Conservation (phyloP, 2,329 filamentous ascomycete genomes). For the Colletotrichum lupini region DNA sequence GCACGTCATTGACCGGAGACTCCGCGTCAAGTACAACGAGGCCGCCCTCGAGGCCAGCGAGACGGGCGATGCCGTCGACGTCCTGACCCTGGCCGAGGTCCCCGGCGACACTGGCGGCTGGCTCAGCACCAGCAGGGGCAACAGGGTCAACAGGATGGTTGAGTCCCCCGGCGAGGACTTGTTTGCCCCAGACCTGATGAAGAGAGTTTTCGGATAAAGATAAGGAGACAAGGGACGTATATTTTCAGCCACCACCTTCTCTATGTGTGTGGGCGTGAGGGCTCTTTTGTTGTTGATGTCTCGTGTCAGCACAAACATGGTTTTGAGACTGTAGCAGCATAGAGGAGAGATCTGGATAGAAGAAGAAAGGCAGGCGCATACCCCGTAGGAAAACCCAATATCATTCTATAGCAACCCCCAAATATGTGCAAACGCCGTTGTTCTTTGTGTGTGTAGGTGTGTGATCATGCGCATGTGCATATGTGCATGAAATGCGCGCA, state of each 20-base stretch:
- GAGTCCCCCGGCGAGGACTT: conserved; percentile 73
- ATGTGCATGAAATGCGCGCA: neutral
- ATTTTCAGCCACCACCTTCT: neutral
- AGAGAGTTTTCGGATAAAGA: conserved; percentile 69
- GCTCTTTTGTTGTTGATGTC: conserved; percentile 50
- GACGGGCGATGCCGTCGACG: conserved; percentile 46
- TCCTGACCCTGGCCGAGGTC: conserved; percentile 59
- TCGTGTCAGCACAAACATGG: conserved; percentile 21
- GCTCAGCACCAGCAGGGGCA: conserved; percentile 79
- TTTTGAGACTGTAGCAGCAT: conserved; percentile 1
- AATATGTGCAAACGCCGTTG: conserved; percentile 31
- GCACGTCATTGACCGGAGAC: conserved; percentile 84
- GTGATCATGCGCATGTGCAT: neutral
- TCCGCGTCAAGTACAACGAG: conserved; percentile 63
- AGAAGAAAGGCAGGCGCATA: conserved; percentile 35
- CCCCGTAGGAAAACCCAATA: conserved; percentile 34
- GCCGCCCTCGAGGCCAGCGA: conserved; percentile 44
- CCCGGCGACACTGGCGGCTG: conserved; percentile 80
- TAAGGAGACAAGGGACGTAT: neutral
- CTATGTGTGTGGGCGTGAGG: conserved; percentile 1
- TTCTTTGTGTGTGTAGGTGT: conserved; percentile 16
- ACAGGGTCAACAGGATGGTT: conserved; percentile 81
- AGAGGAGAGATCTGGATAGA: conserved; percentile 4
- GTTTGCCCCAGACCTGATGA: conserved; percentile 75
- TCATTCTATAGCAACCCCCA: conserved; percentile 37